Evolutionary conservation across 202 grass and related monocot genomes (phyloP).

Genomic region (Cymbopogon flexuosus): DNA sequence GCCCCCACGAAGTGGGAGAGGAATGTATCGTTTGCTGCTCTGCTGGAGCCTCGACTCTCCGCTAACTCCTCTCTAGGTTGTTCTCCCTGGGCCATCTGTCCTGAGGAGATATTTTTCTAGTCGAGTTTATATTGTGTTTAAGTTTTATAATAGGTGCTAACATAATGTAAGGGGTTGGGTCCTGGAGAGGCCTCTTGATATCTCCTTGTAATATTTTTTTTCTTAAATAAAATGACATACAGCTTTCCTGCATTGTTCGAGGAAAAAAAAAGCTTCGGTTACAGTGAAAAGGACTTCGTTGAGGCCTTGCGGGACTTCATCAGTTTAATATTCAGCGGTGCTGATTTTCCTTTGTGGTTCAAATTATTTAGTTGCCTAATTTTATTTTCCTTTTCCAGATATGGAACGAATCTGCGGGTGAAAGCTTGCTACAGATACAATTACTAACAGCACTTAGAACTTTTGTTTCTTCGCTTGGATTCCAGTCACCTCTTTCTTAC

Average conservation of each 20-base stretch:
- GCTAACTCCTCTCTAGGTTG: background rate
- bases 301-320: background rate
- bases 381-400: conserved; percentile 49
- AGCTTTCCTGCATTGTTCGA: background rate
- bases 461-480: conserved; percentile 85
- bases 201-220: background rate
- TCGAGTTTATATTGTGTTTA: background rate
- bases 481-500: conserved; percentile 80
- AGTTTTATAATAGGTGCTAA: background rate
- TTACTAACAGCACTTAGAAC: conserved; percentile 78
- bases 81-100: background rate
- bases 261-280: background rate
- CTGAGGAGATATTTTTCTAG: background rate
- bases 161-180: background rate
- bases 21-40: background rate
- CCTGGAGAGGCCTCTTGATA: background rate
- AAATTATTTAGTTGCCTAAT: conserved; percentile 31
- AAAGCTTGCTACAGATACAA: conserved; percentile 97
- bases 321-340: conserved; percentile 1
- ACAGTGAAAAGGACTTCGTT: background rate
- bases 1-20: background rate
- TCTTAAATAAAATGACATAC: background rate
- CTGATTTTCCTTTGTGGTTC: conserved; percentile 34
- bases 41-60: background rate
- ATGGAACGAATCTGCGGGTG: conserved; percentile 82